Evolutionary conservation across 192 early-diverging fungal species (phyloP), one percentile per base, ranked within the genome.

Genomic region (Backusella liffmaniae): DNA sequence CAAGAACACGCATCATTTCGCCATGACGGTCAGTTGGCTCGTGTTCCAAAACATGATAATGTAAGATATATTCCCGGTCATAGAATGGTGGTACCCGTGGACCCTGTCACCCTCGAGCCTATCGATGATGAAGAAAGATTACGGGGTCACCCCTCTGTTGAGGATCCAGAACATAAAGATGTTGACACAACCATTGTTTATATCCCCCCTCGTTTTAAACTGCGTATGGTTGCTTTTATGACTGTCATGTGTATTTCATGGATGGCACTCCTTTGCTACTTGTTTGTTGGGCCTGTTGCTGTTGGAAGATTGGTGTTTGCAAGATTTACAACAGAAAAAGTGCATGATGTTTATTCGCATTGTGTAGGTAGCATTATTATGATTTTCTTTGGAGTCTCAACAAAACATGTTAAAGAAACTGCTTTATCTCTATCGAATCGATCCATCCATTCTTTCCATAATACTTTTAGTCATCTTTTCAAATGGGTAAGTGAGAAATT

Each of bases 41-140:
- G 96, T 12, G 97, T 91, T 3, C 98, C 98, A 5, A 91, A 91
- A 35, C 84, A 90, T 37, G 96, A 99, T 77, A 91, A 88, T 3
- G 88, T 97, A 21, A 90, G 91, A 13, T 86, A 96, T 5, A 86
- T 94, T 51, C 93, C 90, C 13, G 90, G 92, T 5, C 86, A 92
- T 5, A 80, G 88, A 53, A 95, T 98, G 89, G 83, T 98, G 53
- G 88, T 98, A 15, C 95, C 92, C 12, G 84, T 94, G 13, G 88
- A 91, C 35, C 82, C 79, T 1, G 21, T 53, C 67, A 65, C 80
- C 36, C 89, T 91, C 13, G 70, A 76, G 1, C 88, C 92, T 21
- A 41, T 85, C 5, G 83, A 91, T 67, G 77, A 82, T 18, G 82
- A 85, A 29, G 92, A 93, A 74, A 90, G 88, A 67, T 76, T 80